phyloP scores from a whole-genome alignment of 208 protist species.

The Tritrichomonas foetus region DNA sequence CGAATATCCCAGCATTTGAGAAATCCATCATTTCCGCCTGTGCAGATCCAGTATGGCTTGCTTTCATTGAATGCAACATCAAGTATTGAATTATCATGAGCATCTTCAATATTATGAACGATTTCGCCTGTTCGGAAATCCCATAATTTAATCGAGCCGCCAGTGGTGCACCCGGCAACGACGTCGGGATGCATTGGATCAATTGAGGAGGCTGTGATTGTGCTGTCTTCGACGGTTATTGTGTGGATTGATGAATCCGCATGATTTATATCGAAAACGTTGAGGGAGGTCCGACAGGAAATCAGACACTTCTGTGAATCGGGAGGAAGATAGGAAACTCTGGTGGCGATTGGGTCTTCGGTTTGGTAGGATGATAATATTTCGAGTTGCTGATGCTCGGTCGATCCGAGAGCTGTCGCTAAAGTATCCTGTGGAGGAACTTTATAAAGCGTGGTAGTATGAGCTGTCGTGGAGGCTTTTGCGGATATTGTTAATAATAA shows the following conservation, averaged over 20 bases:
- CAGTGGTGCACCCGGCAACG: not conserved
- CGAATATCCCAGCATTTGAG: not conserved
- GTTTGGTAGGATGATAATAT: not conserved
- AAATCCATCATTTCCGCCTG: not conserved
- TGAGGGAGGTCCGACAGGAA: not conserved
- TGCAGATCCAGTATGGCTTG: conserved; percentile 19
- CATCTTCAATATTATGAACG: not conserved
- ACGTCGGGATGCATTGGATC: not conserved
- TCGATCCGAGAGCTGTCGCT: no score
- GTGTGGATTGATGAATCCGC: not conserved
- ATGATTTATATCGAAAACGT: not conserved
- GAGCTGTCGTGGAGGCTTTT: not conserved
- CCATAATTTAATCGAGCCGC: not conserved
- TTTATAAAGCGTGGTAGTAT: not conserved
- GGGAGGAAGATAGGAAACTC: not conserved
- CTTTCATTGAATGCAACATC: conserved; percentile 27
- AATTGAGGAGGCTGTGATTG: not conserved
- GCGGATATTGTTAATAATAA: not conserved
- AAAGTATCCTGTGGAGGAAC: not conserved
- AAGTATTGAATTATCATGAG: not conserved
- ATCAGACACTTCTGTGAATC: not conserved
- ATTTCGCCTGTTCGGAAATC: not conserved
- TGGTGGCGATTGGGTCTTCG: not conserved
- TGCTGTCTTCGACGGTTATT: not conserved
- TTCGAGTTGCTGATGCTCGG: not conserved